Conservation (phyloP, 768 basidiomycete genomes). For the Mycena filopes region DNA sequence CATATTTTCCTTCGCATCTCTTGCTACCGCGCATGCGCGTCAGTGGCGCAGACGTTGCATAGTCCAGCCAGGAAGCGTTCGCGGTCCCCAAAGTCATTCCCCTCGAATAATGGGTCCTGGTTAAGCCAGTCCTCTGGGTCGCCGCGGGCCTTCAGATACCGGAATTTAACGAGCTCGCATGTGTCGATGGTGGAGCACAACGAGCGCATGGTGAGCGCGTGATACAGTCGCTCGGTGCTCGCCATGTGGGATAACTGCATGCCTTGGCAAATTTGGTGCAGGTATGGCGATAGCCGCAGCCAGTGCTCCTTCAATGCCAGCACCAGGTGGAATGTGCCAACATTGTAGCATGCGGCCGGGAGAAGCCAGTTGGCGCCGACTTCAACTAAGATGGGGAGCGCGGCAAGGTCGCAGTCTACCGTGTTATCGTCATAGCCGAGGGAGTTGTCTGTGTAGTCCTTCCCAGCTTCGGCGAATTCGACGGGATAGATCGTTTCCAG, state of each 20-base stretch:
- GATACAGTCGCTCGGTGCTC: too few species aligned
- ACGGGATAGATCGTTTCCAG: conserved; percentile 2
- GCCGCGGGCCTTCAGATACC: too few species aligned
- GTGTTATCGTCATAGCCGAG: too few species aligned
- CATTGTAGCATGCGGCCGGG: background rate
- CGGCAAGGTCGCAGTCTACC: background rate
- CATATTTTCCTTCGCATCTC: background rate
- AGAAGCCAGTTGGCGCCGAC: conserved; percentile 3
- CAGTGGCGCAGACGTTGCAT: background rate
- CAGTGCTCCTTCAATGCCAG: background rate
- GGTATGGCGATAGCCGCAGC: background rate
- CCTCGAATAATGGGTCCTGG: background rate
- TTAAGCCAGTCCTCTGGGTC: background rate
- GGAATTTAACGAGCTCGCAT: too few species aligned
- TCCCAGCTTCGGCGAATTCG: background rate
- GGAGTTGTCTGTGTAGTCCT: background rate
- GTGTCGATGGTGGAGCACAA: too few species aligned
- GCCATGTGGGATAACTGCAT: too few species aligned
- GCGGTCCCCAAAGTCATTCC: background rate
- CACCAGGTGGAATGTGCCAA: background rate
- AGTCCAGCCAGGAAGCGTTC: background rate
- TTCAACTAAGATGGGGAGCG: background rate
- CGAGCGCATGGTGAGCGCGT: too few species aligned
- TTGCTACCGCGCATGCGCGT: background rate
- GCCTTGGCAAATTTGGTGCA: background rate